A percentile compares a stretch with the other conserved stretches of the same genome.
Evolutionary conservation across 208 protist species (phyloP).

Genomic region (Strigomonas galati): DNA sequence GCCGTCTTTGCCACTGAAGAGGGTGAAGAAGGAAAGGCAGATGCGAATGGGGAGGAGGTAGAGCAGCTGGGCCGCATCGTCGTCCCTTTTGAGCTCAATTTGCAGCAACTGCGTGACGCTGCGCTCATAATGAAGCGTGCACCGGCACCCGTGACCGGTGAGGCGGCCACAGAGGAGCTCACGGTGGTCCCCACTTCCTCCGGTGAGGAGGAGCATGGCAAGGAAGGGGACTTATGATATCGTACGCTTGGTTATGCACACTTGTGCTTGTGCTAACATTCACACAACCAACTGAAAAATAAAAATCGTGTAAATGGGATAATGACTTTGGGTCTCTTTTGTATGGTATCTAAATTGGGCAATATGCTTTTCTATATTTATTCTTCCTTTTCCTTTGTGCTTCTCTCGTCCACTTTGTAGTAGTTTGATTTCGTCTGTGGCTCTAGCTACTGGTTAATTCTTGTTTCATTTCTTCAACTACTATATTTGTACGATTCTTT

Average conservation of each 20-base stretch:
- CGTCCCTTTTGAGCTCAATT: constrained; percentile 51
- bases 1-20: not conserved
- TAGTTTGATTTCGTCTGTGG: not conserved
- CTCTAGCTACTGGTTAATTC: not conserved
- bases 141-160: not conserved
- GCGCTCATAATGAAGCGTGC: not conserved
- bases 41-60: constrained; percentile 17
- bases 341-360: not conserved
- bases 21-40: not conserved
- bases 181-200: not conserved
- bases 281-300: not conserved
- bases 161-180: not conserved
- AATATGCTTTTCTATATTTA: not conserved
- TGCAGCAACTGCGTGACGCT: constrained; percentile 4
- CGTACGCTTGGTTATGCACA: too few species aligned
- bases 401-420: not conserved
- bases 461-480: not conserved
- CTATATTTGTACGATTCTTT: constrained; percentile 18
- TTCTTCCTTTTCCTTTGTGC: constrained; percentile 4
- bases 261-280: not conserved
- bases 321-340: too few species aligned
- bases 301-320: too few species aligned
- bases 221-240: not conserved
- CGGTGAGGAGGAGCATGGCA: not conserved
- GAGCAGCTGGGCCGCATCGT: constrained; percentile 60